Conservation (phyloP, 2,329 filamentous ascomycete species). For the Plenodomus biglobosus region DNA sequence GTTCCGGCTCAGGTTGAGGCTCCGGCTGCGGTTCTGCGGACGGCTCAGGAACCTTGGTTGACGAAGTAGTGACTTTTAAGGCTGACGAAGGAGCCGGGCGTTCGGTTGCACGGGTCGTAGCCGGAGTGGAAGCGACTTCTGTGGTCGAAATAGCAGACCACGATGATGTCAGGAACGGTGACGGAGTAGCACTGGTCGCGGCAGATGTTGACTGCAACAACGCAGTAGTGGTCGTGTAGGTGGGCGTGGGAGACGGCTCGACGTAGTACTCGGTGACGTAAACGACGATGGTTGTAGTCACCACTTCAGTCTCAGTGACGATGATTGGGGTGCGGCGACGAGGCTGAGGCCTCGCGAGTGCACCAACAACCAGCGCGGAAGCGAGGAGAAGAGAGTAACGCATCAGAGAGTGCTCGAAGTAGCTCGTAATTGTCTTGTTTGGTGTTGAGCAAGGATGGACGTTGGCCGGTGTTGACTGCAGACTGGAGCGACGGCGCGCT, state of each 20-base stretch:
- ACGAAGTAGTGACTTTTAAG: background rate
- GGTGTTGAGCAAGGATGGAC: background rate
- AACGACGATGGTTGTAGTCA: slow-evolving; percentile 26
- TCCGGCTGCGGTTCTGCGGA: background rate
- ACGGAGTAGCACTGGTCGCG: background rate
- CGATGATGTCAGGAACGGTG: slow-evolving; percentile 2
- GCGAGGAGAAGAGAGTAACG: slow-evolving; percentile 28
- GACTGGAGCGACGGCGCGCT: background rate
- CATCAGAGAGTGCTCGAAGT: slow-evolving; percentile 25
- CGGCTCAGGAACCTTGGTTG: background rate
- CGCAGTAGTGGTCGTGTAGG: slow-evolving; percentile 1
- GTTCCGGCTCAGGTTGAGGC: background rate
- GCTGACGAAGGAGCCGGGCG: background rate
- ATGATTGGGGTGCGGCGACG: slow-evolving; percentile 21
- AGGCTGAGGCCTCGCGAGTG: slow-evolving; percentile 26
- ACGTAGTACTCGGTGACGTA: slow-evolving; percentile 5
- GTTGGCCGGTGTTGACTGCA: background rate
- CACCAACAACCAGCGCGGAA: slow-evolving; percentile 28
- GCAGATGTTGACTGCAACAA: background rate
- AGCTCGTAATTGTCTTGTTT: slow-evolving; percentile 4
- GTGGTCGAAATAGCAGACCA: slow-evolving; percentile 1
- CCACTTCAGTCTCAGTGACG: slow-evolving; percentile 25
- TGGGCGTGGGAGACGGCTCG: slow-evolving; percentile 3
- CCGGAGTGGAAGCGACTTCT: slow-evolving; percentile 2
- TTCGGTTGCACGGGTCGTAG: background rate